These are phyloP conservation scores for Cryptococcus amylolentus DNA, from an alignment of 1,284 basidiomycete species.

Conservation along the genomic window DNA sequence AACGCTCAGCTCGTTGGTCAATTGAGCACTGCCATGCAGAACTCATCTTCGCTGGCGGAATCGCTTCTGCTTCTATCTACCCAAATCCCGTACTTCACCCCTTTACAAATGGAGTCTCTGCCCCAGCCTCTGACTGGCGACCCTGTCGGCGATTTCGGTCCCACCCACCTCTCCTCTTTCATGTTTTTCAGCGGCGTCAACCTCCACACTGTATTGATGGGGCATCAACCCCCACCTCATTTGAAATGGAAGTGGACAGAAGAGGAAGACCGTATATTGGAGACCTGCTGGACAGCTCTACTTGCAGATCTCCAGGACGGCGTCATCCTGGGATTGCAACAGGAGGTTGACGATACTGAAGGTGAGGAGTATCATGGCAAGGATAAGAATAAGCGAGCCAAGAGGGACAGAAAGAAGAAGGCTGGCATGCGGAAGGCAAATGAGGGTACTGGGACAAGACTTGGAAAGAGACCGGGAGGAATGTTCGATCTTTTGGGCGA, in stretches of 20 bases:
- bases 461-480: not conserved
- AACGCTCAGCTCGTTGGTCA: conserved; percentile 71
- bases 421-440: not conserved
- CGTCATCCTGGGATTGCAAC: conserved; percentile 9
- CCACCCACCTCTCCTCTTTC: conserved; percentile 35
- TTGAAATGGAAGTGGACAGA: conserved; percentile 48
- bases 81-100: not conserved
- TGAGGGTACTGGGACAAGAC: no score
- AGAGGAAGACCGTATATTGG: conserved; percentile 39
- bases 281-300: conserved; percentile 54
- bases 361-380: conserved; percentile 38
- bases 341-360: not conserved
- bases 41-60: conserved; percentile 37
- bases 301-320: conserved; percentile 9
- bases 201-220: conserved; percentile 26
- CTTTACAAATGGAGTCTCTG: not conserved
- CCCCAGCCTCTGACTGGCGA: not conserved
- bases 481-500: conserved; percentile 11
- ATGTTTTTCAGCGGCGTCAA: conserved; percentile 35
- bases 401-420: conserved; percentile 1
- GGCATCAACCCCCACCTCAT: conserved; percentile 59
- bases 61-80: conserved; percentile 33
- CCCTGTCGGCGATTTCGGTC: not conserved
- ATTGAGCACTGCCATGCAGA: conserved; percentile 55
- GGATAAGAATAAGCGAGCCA: conserved; percentile 43